These are phyloP conservation scores for Jacaranda mimosifolia DNA, from an alignment of 257 asterid species.

Conservation along the genomic window DNA sequence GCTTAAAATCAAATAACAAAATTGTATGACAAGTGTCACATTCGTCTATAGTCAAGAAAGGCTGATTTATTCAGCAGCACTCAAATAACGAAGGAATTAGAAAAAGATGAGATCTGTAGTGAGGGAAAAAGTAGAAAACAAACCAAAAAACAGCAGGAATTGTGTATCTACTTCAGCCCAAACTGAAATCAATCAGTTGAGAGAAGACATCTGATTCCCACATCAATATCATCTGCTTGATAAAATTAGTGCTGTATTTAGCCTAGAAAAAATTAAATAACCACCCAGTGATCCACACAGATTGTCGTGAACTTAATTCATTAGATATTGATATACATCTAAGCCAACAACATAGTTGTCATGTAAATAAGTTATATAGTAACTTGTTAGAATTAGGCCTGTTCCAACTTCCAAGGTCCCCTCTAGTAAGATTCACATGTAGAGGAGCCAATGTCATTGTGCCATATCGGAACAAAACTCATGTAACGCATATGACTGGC, in stretches of 20 bases:
- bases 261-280: neutral
- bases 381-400: neutral
- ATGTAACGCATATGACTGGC: neutral
- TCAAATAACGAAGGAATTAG: constrained; percentile 1
- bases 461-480: constrained; percentile 5
- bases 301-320: neutral
- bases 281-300: neutral
- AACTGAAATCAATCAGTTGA: neutral
- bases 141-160: constrained; percentile 27
- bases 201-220: constrained; percentile 19
- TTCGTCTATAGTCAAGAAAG: constrained; percentile 11
- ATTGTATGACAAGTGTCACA: neutral
- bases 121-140: constrained; percentile 3
- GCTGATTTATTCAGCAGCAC: neutral
- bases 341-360: neutral
- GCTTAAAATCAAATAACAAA: constrained; percentile 9
- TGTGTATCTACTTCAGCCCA: constrained; percentile 17
- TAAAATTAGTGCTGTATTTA: constrained; percentile 20
- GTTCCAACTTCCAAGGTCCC: neutral
- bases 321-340: neutral
- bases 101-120: neutral
- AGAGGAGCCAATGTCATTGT: neutral
- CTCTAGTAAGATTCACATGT: neutral
- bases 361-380: neutral
- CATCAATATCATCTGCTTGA: constrained; percentile 28